Evolutionary conservation across 2,329 filamentous ascomycete species (phyloP), one percentile per base, ranked within the genome.

Genomic region (Cryphonectria nitschkei): DNA sequence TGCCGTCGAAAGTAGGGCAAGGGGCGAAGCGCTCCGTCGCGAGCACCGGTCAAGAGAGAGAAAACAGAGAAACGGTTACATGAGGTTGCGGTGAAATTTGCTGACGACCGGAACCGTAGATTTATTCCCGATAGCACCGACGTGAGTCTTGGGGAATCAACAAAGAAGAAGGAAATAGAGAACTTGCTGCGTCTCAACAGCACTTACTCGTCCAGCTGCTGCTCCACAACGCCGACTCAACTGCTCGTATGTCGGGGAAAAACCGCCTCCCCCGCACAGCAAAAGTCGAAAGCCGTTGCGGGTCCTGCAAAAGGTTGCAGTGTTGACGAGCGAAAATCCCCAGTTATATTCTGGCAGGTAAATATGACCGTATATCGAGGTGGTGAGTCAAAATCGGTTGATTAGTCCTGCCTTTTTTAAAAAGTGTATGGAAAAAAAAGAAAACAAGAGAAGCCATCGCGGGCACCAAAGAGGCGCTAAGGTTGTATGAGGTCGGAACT

Each of bases 291-390:
- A 11, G 64, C 64, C 16, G 52, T 50, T 60, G 65, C 69, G n/a
- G 69, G 67, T 61, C 19, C 4, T 68, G 70, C n/a, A 74, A 39
- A 11, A 26, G 26, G 26, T 29, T 63, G 61, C 61, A 79, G 64
- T 75, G 14, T 50, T 56, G 69, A 63, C 70, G 56, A 61, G 52
- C 43, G 46, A 68, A 41, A 19, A 65, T 65, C 76, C 69, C 46
- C 46, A n/a, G 74, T 75, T 70, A 86, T 82, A 72, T 72, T 89
- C 85, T 88, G 77, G 86, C 87, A 88, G 84, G 81, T 80, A 86
- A 86, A 87, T 88, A 86, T 89, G 87, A 89, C 86, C 86, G 83
- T 13, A 82, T 77, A 82, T 80, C 78, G 81, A 86, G 84, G 87
- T 79, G 81, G 78, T 70, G 80, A 82, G 76, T 86, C 79, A 77